Percentiles rank a stretch among this genome's conserved stretches.
Evolutionary conservation across 495 filamentous ascomycete species (phyloP).

Genomic region (Xylaria curta): DNA sequence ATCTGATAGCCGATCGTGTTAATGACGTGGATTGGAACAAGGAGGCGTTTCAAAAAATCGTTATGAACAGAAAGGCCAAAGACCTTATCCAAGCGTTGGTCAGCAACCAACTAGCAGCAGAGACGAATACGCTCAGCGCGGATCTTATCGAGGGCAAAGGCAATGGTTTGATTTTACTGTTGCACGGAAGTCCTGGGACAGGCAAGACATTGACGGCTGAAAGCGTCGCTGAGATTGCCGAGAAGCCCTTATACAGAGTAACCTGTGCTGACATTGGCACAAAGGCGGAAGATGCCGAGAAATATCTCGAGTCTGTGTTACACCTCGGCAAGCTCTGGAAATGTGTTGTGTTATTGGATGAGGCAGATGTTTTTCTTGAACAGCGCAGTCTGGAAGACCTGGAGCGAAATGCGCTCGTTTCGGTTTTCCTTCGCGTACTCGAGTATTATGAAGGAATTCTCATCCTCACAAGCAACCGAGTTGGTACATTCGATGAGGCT

Average conservation of each 20-base stretch:
- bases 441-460: conserved; percentile 50
- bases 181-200: neutral
- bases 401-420: neutral
- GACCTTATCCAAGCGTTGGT: neutral
- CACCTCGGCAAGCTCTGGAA: conserved; percentile 50
- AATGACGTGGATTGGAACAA: neutral
- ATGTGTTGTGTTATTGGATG: conserved; percentile 31
- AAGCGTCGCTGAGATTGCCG: neutral
- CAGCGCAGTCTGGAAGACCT: neutral
- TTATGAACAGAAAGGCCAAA: neutral
- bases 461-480: conserved; percentile 46
- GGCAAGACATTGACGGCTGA: neutral
- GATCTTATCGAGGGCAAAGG: neutral
- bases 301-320: conserved; percentile 51
- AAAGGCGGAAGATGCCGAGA: conserved; percentile 47
- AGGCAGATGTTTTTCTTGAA: conserved; percentile 46
- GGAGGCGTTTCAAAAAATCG: neutral
- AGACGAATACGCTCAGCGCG: neutral
- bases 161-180: neutral
- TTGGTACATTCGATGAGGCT: conserved; percentile 49
- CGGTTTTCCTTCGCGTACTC: conserved; percentile 14
- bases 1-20: conserved; percentile 22
- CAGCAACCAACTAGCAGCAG: neutral
- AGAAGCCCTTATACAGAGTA: neutral
- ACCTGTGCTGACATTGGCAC: conserved; percentile 33